Conservation (phyloP, 2,329 filamentous ascomycete genomes). For the Trichoderma harzianum region DNA sequence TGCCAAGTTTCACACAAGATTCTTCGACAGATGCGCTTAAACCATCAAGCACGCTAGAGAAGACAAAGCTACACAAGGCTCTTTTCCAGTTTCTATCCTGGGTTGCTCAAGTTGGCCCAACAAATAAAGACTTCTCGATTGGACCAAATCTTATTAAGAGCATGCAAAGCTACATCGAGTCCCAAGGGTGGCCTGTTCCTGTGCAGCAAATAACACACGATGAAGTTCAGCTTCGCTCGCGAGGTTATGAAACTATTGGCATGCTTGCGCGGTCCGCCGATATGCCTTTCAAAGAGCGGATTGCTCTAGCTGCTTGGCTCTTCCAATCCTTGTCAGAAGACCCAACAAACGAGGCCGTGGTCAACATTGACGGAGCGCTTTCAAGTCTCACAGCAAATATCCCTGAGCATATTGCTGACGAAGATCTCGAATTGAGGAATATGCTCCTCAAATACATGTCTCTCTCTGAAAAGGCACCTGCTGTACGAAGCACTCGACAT, state of each 20-base stretch:
- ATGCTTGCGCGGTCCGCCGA: constrained; percentile 66
- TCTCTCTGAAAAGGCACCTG: constrained; percentile 45
- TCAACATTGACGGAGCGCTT: constrained; percentile 86
- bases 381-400: constrained; percentile 64
- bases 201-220: constrained; percentile 56
- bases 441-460: constrained; percentile 69
- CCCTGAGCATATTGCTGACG: constrained; percentile 30
- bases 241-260: constrained; percentile 89
- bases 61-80: constrained; percentile 73
- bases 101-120: constrained; percentile 70
- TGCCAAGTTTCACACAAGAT: constrained; percentile 27
- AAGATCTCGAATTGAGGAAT: constrained; percentile 36
- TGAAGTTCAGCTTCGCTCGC: constrained; percentile 66
- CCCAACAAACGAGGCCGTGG: constrained; percentile 67
- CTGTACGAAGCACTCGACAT: constrained; percentile 72
- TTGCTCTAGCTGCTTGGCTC: constrained; percentile 65
- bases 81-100: constrained; percentile 86
- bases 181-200: constrained; percentile 78
- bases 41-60: constrained; percentile 62
- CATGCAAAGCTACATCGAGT: constrained; percentile 69
- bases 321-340: constrained; percentile 82
- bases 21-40: constrained; percentile 24
- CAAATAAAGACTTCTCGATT: constrained; percentile 58
- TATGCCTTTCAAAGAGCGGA: constrained; percentile 52
- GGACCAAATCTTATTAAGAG: constrained; percentile 65